Evolutionary conservation across 2,329 filamentous ascomycete species (phyloP), one percentile per base, ranked within the genome.

Genomic region (Escovopsis sp.): DNA sequence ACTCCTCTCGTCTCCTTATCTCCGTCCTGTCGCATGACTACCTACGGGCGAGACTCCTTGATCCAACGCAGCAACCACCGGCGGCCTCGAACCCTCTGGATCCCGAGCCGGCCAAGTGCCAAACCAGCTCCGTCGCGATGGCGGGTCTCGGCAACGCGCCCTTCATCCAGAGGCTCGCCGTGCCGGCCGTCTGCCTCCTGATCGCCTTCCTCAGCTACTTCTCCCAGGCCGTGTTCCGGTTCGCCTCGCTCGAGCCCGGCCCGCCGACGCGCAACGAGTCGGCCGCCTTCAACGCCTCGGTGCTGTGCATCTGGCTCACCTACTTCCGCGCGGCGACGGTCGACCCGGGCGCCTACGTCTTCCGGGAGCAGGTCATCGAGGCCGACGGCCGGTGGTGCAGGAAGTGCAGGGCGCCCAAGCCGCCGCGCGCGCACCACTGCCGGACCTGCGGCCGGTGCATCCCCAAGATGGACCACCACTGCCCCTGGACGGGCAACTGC

Each of bases 401-500:
- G 49, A 86, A 84, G 59, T 93, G 85, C 59, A 65, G 74, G 39
- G 72, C 75, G 32, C 76, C 76, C 11, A 91, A 91, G 55, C 84
- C 85, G 2, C 77, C 80, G 1, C 69, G 85, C 49, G 76, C 84
- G 1, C 85, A 91, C 67, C 85, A 93, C 66, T 93, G 85, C 64
- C 80, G 78, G 48, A 73, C 75, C 51, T 93, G 85, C 63, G 67
- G 68, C 49, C 75, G 80, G 52, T 87, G 83, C 59, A 74, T 87
- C 39, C 80, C 82, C 33, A 82, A 77, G 61, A 88, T 88, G 83
- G 83, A 88, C 63, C 82, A 87, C 62, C 84, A 93, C 64, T 91
- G 85, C 56, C 83, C 85, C 3, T 91, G 85, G 85, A 89, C 83
- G 4, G 67, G 64, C 47, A 89, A 88, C 62, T 93, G 85, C 64